These are phyloP conservation scores for Spiromastix sp. DNA, from an alignment of 2,329 filamentous ascomycete species.

Conservation along the genomic window DNA sequence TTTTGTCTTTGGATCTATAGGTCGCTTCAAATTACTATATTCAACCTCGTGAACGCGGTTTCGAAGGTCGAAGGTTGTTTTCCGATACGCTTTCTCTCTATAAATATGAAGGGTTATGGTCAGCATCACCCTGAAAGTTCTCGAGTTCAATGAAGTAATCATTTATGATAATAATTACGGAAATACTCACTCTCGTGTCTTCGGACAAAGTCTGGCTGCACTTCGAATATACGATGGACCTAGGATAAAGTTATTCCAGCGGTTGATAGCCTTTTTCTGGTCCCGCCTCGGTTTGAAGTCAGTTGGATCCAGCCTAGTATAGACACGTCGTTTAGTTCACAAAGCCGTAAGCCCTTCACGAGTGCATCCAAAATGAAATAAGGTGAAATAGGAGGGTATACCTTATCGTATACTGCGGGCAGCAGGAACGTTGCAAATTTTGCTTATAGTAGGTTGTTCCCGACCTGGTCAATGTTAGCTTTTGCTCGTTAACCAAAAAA, in stretches of 20 bases:
- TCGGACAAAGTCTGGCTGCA: constrained; percentile 35
- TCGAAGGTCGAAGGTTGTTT: constrained; percentile 34
- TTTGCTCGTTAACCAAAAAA: constrained; percentile 4
- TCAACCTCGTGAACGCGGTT: constrained; percentile 34
- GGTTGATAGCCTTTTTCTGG: constrained; percentile 38
- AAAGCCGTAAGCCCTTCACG: too few relatives aligned
- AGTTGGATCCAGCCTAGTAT: constrained; percentile 29
- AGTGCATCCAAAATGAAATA: background rate
- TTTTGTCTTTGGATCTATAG: constrained; percentile 34
- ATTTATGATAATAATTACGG: too few relatives aligned
- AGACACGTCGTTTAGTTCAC: background rate
- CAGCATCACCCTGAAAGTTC: background rate
- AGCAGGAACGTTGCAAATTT: constrained; percentile 66
- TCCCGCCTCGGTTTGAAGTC: constrained; percentile 35
- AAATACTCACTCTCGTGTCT: constrained; percentile 31
- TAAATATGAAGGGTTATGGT: constrained; percentile 8
- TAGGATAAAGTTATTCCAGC: constrained; percentile 38
- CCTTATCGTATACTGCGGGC: constrained; percentile 62
- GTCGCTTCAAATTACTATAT: constrained; percentile 33
- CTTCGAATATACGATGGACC: constrained; percentile 38
- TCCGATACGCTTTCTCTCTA: constrained; percentile 35
- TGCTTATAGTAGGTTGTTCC: constrained; percentile 41
- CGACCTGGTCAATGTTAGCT: constrained; percentile 25
- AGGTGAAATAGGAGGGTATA: constrained; percentile 11
- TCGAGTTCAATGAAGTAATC: too few relatives aligned